Evolutionary conservation across 2,329 filamentous ascomycete species (phyloP).

Genomic region (Ophiostoma ulmi): DNA sequence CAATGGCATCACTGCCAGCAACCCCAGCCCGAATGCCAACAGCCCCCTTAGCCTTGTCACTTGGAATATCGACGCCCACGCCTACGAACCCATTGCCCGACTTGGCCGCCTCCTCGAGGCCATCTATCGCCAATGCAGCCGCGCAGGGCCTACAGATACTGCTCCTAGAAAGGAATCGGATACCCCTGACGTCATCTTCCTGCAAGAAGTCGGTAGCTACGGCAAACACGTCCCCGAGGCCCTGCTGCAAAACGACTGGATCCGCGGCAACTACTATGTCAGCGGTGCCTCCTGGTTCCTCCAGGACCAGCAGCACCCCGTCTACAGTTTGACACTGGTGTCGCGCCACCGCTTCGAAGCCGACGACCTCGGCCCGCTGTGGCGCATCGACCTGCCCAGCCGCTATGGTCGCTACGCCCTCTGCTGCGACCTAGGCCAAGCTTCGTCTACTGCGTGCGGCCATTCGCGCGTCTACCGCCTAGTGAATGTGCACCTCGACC

Average conservation of each 20-base stretch:
- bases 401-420: constrained; percentile 35
- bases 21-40: neutral
- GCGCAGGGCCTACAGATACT: constrained; percentile 9
- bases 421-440: constrained; percentile 34
- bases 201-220: constrained; percentile 34
- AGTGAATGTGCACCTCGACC: constrained; percentile 41
- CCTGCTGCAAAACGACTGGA: constrained; percentile 30
- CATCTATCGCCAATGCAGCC: constrained; percentile 22
- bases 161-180: constrained; percentile 18
- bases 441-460: constrained; percentile 14
- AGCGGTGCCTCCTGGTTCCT: constrained; percentile 31
- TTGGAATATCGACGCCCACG: constrained; percentile 35
- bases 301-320: constrained; percentile 22
- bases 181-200: constrained; percentile 34
- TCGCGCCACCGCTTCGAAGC: constrained; percentile 31
- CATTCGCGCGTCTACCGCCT: constrained; percentile 30
- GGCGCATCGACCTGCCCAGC: constrained; percentile 33
- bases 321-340: constrained; percentile 32
- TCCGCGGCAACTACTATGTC: constrained; percentile 33
- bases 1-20: neutral
- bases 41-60: constrained; percentile 30
- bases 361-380: constrained; percentile 32
- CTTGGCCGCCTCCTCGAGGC: constrained; percentile 32
- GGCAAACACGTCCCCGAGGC: constrained; percentile 20
- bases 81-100: constrained; percentile 25